A percentile compares a stretch with the other conserved stretches of the same genome.
Conservation (phyloP, 169 alveolate genomes). For the Theileria annulata region DNA sequence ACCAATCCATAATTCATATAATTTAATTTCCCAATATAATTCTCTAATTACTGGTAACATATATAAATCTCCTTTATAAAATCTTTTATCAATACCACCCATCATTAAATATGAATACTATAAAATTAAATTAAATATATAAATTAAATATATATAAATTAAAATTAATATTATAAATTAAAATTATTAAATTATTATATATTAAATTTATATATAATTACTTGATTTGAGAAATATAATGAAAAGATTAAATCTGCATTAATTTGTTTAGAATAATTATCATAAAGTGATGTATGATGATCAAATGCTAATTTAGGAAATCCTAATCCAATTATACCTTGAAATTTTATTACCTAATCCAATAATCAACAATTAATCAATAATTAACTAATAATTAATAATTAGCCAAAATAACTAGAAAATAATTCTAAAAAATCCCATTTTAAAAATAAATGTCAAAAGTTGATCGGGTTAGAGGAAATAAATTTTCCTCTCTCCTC, state of each 20-base stretch:
- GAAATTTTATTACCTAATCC: constrained; percentile 74
- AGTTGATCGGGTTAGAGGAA: no score
- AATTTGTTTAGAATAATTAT: constrained; percentile 67
- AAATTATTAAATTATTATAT: no score
- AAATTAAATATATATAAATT: constrained; percentile 36
- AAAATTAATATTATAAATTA: constrained; percentile 27
- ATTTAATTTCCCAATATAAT: constrained; percentile 85
- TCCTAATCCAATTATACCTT: constrained; percentile 87
- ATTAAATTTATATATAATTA: not conserved
- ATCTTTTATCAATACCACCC: constrained; percentile 84
- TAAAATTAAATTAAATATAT: constrained; percentile 16
- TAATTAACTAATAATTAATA: no score
- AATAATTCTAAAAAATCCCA: no score
- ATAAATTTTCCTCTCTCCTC: no score
- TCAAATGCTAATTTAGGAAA: constrained; percentile 82
- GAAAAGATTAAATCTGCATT: constrained; percentile 67
- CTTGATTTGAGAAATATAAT: constrained; percentile 69
- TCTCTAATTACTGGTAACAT: constrained; percentile 86
- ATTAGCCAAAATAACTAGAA: no score
- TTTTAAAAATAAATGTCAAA: no score
- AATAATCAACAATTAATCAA: not conserved
- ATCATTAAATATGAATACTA: constrained; percentile 79
- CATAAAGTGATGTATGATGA: constrained; percentile 67
- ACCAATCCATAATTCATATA: constrained; percentile 80
- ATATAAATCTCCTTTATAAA: constrained; percentile 74